Evolutionary conservation across 2,329 filamentous ascomycete genomes (phyloP), one percentile per base, ranked within the genome.

Genomic region (Phyllosticta citribraziliensis): DNA sequence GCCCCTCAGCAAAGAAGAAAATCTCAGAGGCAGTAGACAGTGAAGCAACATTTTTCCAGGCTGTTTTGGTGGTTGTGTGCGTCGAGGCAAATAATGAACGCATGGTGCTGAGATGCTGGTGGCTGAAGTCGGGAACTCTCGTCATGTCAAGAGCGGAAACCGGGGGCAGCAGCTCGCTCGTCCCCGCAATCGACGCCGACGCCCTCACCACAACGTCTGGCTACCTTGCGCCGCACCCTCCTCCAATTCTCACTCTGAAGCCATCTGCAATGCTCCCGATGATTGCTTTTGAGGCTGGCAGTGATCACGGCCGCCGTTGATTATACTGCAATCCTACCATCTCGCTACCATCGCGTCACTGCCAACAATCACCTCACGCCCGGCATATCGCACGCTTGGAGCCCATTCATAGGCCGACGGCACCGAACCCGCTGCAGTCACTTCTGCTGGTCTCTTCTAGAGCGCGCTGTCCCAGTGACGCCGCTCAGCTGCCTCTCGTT

Each of bases 281-380:
- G 60, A 51, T 30, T 62, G 60, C 57, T 22, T 47, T 9, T 62
- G 60, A 52, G 57, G 60, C 60, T 62, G 55, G 55, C 55, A 62
- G 60, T 58, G 60, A 57, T 55, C 55, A 62, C 33, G 53, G 60
- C 55, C 55, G 59, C 55, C 60, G 60, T 62, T 62, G 60, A 62
- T 55, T 47, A 50, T 33, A 55, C 53, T 53, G 55, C 60, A 55
- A 51, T 50, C 57, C 60, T 51, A 33, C 52, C 51, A 47, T 47
- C 40, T 47, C 40, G 40, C 40, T n/a, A 51, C 56, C 55, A 57
- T 62, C 54, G 52, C 60, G 58, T 56, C 60, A 52, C 40, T 56
- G 52, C 52, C 52, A 55, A 20, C 60, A 55, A 47, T 55, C 33
- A 57, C 60, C 55, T 58, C 60, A 51, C 53, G 25, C 55, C 55